Base-by-base conservation (phyloP, 352 stramenopile genomes). In the Phytophthora sansomeana region DNA sequence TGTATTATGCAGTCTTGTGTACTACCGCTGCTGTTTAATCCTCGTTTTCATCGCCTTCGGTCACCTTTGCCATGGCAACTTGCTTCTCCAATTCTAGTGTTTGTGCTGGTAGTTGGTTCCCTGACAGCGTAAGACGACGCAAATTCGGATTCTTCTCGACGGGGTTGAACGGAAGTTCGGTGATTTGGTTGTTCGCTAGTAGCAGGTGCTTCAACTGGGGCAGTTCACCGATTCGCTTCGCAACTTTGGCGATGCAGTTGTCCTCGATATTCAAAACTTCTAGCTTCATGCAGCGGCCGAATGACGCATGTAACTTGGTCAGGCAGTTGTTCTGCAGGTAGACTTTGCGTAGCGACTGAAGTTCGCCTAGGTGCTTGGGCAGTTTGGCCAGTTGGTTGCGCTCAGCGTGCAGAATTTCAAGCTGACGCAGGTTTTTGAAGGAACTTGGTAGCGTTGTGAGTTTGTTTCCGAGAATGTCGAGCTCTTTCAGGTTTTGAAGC, bases 251-350 rank as follows among this genome's bases (percentile, higher is more conserved):
- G 28, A 97, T 74, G n/a, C 54, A 61, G 44, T 97, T 96, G 61
- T 96, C 76, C 58, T 96, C 90, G 2, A 89, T 73, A 54, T 96
- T 97, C 57, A 96, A 78, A 13, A 96, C 66, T 28, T 97, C 89
- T 6, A 96, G 70, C 63, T 90, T 82, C 32, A 51, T 48, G 55
- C 87, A 96, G 8, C 88, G 80, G 7, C 89, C 90, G 5, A 97
- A 74, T 4, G 83, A 92, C 2, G 86, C 58, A 52, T 95, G 87
- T 11, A 97, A 70, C 51, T 97, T 97, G 10, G 63, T 80, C 17
- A 97, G 58, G 19, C 69, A 65, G 59, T 96, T 97, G 74, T 94
- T 81, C 44, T 96, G 89, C 47, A 96, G 57, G 54, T 96, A 97
- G 4, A 93, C 79, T 57, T 95, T 93, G 10, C 82, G 80, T 19